Base-by-base conservation (phyloP, 2,329 filamentous ascomycete genomes). In the Talaromyces sp. region DNA sequence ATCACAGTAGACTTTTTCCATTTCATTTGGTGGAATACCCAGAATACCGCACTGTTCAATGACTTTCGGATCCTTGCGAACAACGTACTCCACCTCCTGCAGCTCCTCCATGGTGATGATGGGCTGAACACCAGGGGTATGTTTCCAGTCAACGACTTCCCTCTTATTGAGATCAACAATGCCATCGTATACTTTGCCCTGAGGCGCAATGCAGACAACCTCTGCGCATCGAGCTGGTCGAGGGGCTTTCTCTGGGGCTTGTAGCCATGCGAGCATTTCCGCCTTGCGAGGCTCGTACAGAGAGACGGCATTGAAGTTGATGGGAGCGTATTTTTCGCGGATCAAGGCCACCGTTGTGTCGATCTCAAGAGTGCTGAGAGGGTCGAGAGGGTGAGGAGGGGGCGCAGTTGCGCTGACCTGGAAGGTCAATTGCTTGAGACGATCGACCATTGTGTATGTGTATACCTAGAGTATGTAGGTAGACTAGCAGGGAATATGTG, bases 1-100 rank as follows among this genome's bases (percentile, higher is more conserved):
- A 73, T 97, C 93, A 76, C 92, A 96, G 80, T 96, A 96, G 55
- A 97, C 91, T 78, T 96, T 96, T 81, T 95, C 81, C 93, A 97
- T 96, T 65, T 96, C 90, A 68, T 90, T 83, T 62, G 83, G 83
- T 12, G 91, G 85, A 64, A 97, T 91, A 1, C 93, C 93, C 64
- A 92, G 84, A 64, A 96, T 84, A 6, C 84, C 85, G 71, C 93
- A 97, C 76, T 96, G 92, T 76, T 96, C 91, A 67, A 96, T 95
- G 64, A 96, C 92, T 70, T 89, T 90, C 14, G 90, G 86, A 72
- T 96, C 91, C 69, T 86, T 87, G 67, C 92, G 86, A 64, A 87
- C 85, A 52, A 93, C 78, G 62, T 84, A 82, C 77, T 97, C 93
- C 1, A 96, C 92, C 61, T 86, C 83, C 69, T 92, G 85, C 39